Base-by-base conservation (phyloP, 768 basidiomycete genomes). In the Xanthoconium purpureum region DNA sequence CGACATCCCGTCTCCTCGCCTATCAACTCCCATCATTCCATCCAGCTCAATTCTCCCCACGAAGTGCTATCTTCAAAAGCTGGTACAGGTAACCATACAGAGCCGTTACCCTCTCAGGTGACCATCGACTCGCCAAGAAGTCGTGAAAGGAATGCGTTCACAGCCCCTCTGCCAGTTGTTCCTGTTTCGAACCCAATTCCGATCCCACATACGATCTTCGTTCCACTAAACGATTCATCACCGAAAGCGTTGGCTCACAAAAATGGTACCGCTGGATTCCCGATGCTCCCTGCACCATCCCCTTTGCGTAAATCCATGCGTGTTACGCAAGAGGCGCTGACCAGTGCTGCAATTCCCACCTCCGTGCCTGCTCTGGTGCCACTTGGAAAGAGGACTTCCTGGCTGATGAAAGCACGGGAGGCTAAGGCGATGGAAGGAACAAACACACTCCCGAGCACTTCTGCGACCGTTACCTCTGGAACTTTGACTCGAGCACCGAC, bases 331-430 rank as follows among this genome's bases (percentile, higher is more conserved):
- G 87, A 86, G 18, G 67, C 78, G 40, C 75, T 75, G 1, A 57
- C 65, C 11, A 70, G 71, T 39, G 45, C 65, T 20, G 60, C 69
- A 33, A 55, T 74, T 20, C 75, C 76, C 5, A 70, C 71, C 20
- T 73, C 73, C 15, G 78, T 77, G 3, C 64, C 67, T 12, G 63
- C 59, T 40, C 66, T 64, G 17, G 76, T 79, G 29, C 75, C 69
- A 5, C 61, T 75, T 11, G 83, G 81, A 3, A 90, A 88, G 63
- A 83, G 89, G 33, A 87, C 87, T 10, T 91, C 90, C 4, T 91
- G 90, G 90, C 70, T 92, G 52, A 83, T 81, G 71, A 89, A 88
- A 63, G 90, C 85, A 14, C 78, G 89, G 36, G 87, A 89, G 64
- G 84, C 78, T 28, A 87, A 87, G 60, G 87, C 87, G 17, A 72